phyloP scores from a whole-genome alignment of 2,329 filamentous ascomycete genomes.

The Blastomyces parvus region DNA sequence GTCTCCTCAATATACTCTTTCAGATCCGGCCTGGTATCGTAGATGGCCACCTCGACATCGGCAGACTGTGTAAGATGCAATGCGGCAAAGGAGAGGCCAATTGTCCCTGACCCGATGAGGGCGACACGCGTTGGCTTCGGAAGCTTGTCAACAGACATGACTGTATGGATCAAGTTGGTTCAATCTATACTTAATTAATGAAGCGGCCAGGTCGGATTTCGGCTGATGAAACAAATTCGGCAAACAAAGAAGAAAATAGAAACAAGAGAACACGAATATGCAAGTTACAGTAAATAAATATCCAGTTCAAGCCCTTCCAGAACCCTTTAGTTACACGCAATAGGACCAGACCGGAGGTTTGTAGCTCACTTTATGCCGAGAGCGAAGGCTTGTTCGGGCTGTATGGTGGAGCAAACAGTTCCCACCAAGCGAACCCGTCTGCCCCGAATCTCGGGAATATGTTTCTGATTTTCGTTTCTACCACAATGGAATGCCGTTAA shows the following conservation, averaged over 20 bases:
- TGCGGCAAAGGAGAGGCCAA: slow-evolving; percentile 48
- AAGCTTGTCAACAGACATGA: slow-evolving; percentile 3
- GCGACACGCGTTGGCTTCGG: slow-evolving; percentile 20
- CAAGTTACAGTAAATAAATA: too few relatives aligned
- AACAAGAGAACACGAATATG: too few relatives aligned
- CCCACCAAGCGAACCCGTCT: too few relatives aligned
- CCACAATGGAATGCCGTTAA: not conserved
- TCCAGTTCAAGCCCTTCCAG: too few relatives aligned
- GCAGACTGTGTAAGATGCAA: slow-evolving; percentile 40
- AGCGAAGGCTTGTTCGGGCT: not conserved
- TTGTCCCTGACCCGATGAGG: slow-evolving; percentile 35
- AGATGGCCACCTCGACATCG: slow-evolving; percentile 37
- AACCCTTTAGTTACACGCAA: not conserved
- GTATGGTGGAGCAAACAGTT: not conserved
- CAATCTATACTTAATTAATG: not conserved
- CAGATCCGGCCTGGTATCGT: slow-evolving; percentile 43
- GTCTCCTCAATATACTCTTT: slow-evolving; percentile 31
- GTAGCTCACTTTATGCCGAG: not conserved
- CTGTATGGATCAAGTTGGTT: too few relatives aligned
- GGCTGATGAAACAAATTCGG: not conserved
- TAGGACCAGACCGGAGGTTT: not conserved
- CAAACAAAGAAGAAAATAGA: not conserved
- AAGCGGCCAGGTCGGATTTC: not conserved
- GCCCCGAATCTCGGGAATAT: not conserved
- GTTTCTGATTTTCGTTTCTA: not conserved